phyloP scores from a whole-genome alignment of 495 filamentous ascomycete species.

The Bathelium albidoporum region DNA sequence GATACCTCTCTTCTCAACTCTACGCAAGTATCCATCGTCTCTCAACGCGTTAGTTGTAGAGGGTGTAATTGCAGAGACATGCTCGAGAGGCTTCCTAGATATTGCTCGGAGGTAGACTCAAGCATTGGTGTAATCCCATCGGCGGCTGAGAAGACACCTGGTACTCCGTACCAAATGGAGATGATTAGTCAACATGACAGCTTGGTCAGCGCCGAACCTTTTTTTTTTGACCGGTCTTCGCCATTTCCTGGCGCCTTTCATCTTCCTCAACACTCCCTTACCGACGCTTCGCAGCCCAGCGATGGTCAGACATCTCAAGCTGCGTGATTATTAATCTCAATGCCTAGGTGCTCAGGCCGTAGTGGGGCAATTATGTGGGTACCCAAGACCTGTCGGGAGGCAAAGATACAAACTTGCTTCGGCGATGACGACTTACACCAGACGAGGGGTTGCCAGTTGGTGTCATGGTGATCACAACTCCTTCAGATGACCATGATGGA shows the following conservation, averaged over 20 bases:
- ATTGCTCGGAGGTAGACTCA: neutral
- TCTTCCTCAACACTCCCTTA: too few species aligned
- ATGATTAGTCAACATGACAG: neutral
- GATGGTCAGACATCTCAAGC: too few species aligned
- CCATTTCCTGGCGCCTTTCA: too few species aligned
- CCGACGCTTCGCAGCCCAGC: too few species aligned
- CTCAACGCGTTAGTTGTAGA: conserved; percentile 68
- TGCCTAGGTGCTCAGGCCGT: too few species aligned
- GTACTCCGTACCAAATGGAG: neutral
- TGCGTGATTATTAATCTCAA: too few species aligned
- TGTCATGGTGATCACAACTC: neutral
- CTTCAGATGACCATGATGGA: neutral
- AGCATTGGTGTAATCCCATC: too few species aligned
- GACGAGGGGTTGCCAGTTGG: neutral
- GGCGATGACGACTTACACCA: neutral
- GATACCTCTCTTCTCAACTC: conserved; percentile 67
- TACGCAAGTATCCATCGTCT: conserved; percentile 66
- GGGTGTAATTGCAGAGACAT: conserved; percentile 43
- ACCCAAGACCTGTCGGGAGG: neutral
- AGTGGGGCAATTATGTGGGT: too few species aligned
- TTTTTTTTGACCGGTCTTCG: too few species aligned
- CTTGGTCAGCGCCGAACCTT: neutral
- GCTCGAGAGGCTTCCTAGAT: conserved; percentile 20
- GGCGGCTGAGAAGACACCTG: neutral
- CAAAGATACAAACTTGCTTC: neutral